phyloP scores from a whole-genome alignment of 2,329 filamentous ascomycete species.

The Didymella segeticola region DNA sequence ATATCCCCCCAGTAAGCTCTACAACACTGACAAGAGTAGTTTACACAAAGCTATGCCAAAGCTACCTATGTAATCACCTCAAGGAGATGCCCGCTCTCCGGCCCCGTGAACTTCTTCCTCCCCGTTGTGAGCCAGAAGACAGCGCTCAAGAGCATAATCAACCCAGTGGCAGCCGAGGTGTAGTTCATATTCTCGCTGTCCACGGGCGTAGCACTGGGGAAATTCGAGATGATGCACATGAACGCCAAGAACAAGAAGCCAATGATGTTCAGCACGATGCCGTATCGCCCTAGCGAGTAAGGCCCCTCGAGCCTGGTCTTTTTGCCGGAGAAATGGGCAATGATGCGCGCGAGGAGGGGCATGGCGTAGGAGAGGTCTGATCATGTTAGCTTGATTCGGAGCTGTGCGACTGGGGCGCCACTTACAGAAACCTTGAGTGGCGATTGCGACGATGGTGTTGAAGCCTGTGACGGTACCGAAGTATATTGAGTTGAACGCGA shows the following conservation, averaged over 20 bases:
- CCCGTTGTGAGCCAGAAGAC: constrained; percentile 62
- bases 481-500: constrained; percentile 62
- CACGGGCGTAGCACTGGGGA: constrained; percentile 61
- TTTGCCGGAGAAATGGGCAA: constrained; percentile 54
- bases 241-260: constrained; percentile 62
- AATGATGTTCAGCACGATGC: constrained; percentile 55
- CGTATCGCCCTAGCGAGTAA: constrained; percentile 55
- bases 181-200: constrained; percentile 65
- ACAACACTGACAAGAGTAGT: too few relatives aligned
- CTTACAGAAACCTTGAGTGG: constrained; percentile 64
- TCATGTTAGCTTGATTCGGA: constrained; percentile 1
- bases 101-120: constrained; percentile 59
- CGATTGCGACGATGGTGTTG: constrained; percentile 63
- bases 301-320: constrained; percentile 53
- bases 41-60: too few relatives aligned
- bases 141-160: constrained; percentile 59
- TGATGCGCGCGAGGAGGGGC: constrained; percentile 59
- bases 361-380: constrained; percentile 64
- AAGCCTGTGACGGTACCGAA: constrained; percentile 63
- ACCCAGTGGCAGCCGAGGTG: constrained; percentile 62
- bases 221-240: constrained; percentile 63
- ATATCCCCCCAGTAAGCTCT: too few relatives aligned
- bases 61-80: background rate
- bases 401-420: background rate
- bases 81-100: constrained; percentile 38